These are phyloP conservation scores for Trametes sp. DNA, from an alignment of 1,284 basidiomycete genomes.

Conservation along the genomic window DNA sequence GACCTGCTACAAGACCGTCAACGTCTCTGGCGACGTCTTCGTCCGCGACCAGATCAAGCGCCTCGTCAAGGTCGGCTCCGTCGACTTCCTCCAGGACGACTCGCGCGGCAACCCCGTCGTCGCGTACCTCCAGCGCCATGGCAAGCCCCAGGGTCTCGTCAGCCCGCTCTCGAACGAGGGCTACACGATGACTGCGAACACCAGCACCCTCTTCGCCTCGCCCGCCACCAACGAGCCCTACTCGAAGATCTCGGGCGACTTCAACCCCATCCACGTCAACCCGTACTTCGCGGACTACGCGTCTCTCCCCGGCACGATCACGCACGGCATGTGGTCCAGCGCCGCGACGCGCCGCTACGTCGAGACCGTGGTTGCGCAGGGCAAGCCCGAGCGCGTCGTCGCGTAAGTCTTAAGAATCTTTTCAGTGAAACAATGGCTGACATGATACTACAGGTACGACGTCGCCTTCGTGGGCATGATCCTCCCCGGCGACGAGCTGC, in stretches of 20 bases:
- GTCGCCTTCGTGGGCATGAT: slow-evolving; percentile 98
- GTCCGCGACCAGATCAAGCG: slow-evolving; percentile 87
- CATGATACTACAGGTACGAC: slow-evolving; percentile 69
- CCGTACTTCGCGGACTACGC: slow-evolving; percentile 98
- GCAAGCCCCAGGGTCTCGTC: slow-evolving; percentile 78
- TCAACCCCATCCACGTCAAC: slow-evolving; percentile 98
- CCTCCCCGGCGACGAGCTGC: slow-evolving; percentile 90
- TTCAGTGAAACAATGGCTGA: slow-evolving; percentile 23
- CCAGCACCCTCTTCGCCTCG: slow-evolving; percentile 71
- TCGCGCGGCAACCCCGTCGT: slow-evolving; percentile 94
- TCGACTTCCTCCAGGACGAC: slow-evolving; percentile 89
- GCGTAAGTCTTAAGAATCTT: slow-evolving; percentile 58
- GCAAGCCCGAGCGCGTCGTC: slow-evolving; percentile 89
- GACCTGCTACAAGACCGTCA: slow-evolving; percentile 82
- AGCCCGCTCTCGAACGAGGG: slow-evolving; percentile 86
- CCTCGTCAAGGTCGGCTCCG: slow-evolving; percentile 86
- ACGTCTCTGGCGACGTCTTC: slow-evolving; percentile 87
- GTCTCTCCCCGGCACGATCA: slow-evolving; percentile 94
- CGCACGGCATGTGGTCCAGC: slow-evolving; percentile 97
- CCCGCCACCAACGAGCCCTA: slow-evolving; percentile 95
- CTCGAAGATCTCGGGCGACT: slow-evolving; percentile 96
- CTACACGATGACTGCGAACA: slow-evolving; percentile 75
- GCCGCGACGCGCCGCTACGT: slow-evolving; percentile 94
- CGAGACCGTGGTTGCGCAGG: slow-evolving; percentile 94
- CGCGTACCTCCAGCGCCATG: slow-evolving; percentile 93